Evolutionary conservation across 2,329 filamentous ascomycete genomes (phyloP).

Genomic region (Xylariaceae sp.): DNA sequence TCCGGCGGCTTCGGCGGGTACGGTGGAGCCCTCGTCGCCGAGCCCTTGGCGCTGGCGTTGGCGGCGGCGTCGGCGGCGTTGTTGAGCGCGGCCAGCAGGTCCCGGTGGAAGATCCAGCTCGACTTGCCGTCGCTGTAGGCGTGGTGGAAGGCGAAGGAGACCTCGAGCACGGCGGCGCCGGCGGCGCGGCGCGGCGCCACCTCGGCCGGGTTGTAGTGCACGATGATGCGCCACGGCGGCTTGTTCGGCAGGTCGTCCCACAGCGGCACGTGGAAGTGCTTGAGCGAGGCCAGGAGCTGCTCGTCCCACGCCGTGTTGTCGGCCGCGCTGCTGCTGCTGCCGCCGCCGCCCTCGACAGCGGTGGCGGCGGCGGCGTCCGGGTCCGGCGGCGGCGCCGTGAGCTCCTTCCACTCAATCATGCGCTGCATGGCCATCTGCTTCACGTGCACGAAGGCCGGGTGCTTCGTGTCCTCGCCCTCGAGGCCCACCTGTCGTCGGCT

Average conservation of each 20-base stretch:
- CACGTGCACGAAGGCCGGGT: conserved; percentile 36
- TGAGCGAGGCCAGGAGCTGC: too few species aligned
- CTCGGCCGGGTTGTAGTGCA: too few species aligned
- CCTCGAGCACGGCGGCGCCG: too few species aligned
- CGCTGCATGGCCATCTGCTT: conserved; percentile 33
- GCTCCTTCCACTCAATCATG: conserved; percentile 31
- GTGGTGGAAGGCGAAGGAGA: conserved; percentile 46
- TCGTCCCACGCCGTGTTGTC: too few species aligned
- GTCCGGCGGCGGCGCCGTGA: conserved; percentile 16
- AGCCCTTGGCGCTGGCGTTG: conserved; percentile 8
- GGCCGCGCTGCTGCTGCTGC: too few species aligned
- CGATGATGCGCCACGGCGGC: too few species aligned
- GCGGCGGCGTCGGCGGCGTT: neutral
- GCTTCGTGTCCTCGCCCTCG: conserved; percentile 32
- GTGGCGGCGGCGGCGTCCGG: too few species aligned
- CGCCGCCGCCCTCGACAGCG: conserved; percentile 10
- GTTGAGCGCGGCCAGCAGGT: conserved; percentile 36
- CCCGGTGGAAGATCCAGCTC: conserved; percentile 40
- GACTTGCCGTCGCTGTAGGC: conserved; percentile 44
- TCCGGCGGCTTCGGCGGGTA: too few species aligned
- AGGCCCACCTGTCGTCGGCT: conserved; percentile 41
- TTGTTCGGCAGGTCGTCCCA: too few species aligned
- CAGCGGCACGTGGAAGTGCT: too few species aligned
- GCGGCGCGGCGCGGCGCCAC: too few species aligned
- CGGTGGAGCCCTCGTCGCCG: too few species aligned